Evolutionary conservation across 495 filamentous ascomycete genomes (phyloP).

Genomic region (Polyplosphaeria fusca): DNA sequence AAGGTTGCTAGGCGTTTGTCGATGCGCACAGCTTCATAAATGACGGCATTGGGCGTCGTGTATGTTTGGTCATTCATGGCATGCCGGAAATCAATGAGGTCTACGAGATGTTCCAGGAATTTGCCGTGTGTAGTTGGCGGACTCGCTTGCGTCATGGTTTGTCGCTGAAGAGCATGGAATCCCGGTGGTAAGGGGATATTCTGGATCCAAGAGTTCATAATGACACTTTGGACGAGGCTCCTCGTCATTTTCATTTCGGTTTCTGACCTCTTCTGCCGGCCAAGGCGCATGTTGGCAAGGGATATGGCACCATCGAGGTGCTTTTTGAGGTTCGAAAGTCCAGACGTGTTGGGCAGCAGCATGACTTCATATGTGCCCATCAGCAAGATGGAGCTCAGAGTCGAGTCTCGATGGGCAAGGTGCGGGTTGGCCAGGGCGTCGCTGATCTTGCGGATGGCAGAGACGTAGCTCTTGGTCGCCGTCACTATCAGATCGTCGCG

Average conservation of each 20-base stretch:
- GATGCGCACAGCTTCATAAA: background rate
- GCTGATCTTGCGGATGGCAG: slow-evolving; percentile 19
- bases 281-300: slow-evolving; percentile 7
- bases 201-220: slow-evolving; percentile 14
- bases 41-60: background rate
- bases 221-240: slow-evolving; percentile 11
- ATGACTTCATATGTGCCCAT: slow-evolving; percentile 23
- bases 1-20: slow-evolving; percentile 1
- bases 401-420: slow-evolving; percentile 10
- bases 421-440: background rate
- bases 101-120: slow-evolving; percentile 7
- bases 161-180: background rate
- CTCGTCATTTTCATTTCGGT: background rate
- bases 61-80: background rate
- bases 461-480: slow-evolving; percentile 9
- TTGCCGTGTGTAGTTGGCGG: background rate
- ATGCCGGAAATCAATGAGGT: slow-evolving; percentile 1
- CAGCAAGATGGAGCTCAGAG: slow-evolving; percentile 20
- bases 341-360: background rate
- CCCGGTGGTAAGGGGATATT: slow-evolving; percentile 5
- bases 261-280: background rate
- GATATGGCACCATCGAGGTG: slow-evolving; percentile 23
- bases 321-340: slow-evolving; percentile 17
- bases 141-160: background rate
- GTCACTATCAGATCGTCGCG: background rate